Base-by-base conservation (phyloP, 441 rosid genomes). In the Eruca vesicaria region DNA sequence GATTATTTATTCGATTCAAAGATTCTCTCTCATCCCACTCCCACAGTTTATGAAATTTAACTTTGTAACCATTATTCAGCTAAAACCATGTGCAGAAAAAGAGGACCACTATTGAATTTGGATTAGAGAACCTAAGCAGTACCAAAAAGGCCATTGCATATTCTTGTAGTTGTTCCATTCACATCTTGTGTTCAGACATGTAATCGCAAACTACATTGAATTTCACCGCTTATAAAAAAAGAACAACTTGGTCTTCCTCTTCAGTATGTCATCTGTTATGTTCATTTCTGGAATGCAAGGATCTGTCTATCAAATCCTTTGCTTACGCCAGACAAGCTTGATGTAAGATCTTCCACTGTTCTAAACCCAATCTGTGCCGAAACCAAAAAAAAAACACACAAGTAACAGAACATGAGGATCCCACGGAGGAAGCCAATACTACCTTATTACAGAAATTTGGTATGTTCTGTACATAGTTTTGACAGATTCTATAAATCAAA, bases 281-380 rank as follows among this genome's bases (percentile, higher is more conserved):
- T 77, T 88, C 87, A 95, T 82, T 92, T 95, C 73, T 79, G 82
- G 79, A 87, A 95, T n/a, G 84, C 91, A 72, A 89, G 88, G 66
- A 95, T 80, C 16, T 92, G 94, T 71, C 98, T 86, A 65, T 91
- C 77, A 61, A 95, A 95, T 67, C 98, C 98, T n/a, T 83, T 69
- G 85, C 76, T 90, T 75, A 86, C 79, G 41, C 90, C 95, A 0
- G 93, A 82, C 78, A 92, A 78, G 74, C 84, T 43, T 35, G 90
- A 79, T 68, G 96, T 85, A 26, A 95, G 60, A 73, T 87, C 95
- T 81, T 92, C 96, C 3, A 86, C 98, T 31, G 66, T 82, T 78
- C 93, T 88, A 74, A 95, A 92, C 21, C 99, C 99, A 82, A 95
- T 84, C 98, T 95, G 92, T 81, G 65, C 62, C n/a, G n/a, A n/a